Conservation (phyloP, 2,329 filamentous ascomycete species). For the Epichloe baconii region DNA sequence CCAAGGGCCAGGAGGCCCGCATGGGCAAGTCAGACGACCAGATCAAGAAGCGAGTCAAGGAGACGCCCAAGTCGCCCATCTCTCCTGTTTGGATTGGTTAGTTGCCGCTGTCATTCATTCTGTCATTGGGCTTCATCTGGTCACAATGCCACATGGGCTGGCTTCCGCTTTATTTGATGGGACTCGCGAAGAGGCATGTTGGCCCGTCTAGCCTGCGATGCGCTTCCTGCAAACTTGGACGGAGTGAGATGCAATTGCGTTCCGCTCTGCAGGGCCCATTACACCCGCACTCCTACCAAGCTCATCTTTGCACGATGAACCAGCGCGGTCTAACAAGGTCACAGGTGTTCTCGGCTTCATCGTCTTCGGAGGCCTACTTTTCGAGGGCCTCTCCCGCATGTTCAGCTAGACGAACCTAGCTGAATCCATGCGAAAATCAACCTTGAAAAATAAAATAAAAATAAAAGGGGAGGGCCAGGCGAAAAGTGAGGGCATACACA, state of each 20-base stretch:
- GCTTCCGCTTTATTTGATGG: too few relatives aligned
- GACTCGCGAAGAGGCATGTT: too few relatives aligned
- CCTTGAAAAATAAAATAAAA: not conserved
- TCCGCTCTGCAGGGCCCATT: not conserved
- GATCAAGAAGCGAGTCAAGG: conserved; percentile 47
- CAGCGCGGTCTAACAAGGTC: not conserved
- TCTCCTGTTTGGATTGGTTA: conserved; percentile 52
- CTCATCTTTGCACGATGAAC: not conserved
- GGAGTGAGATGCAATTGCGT: not conserved
- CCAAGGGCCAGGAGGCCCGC: conserved; percentile 56
- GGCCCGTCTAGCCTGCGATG: not conserved
- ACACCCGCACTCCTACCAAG: not conserved
- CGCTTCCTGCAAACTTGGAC: not conserved
- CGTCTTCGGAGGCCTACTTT: conserved; percentile 46
- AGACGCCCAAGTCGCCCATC: conserved; percentile 45
- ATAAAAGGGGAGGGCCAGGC: not conserved
- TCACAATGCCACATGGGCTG: too few relatives aligned
- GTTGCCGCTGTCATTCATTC: conserved; percentile 12
- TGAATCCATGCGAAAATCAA: not conserved
- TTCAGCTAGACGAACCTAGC: conserved; percentile 20
- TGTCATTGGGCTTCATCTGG: not conserved
- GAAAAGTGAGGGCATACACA: too few relatives aligned
- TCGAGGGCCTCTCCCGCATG: conserved; percentile 43
- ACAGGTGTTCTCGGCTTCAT: conserved; percentile 45
- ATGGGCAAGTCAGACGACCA: conserved; percentile 61